Conservation (phyloP, 2,329 filamentous ascomycete genomes). For the Penicillium sp. region DNA sequence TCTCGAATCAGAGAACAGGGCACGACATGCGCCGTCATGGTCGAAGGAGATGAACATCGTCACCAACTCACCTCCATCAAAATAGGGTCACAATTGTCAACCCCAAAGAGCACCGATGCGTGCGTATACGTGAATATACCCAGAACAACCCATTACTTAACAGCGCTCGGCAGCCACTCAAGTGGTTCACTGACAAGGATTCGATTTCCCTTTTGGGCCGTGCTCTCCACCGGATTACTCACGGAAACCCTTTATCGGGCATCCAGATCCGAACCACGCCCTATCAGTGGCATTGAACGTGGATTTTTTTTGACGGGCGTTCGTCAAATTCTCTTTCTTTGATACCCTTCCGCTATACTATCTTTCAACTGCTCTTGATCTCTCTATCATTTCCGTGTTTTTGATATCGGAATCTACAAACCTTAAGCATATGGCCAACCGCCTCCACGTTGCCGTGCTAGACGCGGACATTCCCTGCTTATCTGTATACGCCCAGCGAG, state of each 20-base stretch:
- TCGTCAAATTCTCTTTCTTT: neutral
- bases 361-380: neutral
- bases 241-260: slow-evolving; percentile 19
- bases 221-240: slow-evolving; percentile 19
- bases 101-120: neutral
- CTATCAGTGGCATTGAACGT: neutral
- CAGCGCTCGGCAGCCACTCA: neutral
- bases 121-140: neutral
- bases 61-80: too few relatives aligned
- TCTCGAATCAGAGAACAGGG: neutral
- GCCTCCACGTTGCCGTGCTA: slow-evolving; percentile 36
- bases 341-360: neutral
- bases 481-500: slow-evolving; percentile 31
- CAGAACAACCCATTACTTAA: neutral
- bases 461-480: slow-evolving; percentile 38
- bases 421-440: slow-evolving; percentile 13
- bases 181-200: slow-evolving; percentile 11
- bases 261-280: slow-evolving; percentile 15
- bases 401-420: neutral
- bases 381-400: neutral
- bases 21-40: neutral
- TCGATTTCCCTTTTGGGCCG: slow-evolving; percentile 16
- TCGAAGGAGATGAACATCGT: neutral
- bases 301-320: neutral
- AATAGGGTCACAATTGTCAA: neutral